Evolutionary conservation across 176 grass and related monocot genomes (phyloP), one percentile per base, ranked within the genome.

Genomic region (Phoenix roebelenii): DNA sequence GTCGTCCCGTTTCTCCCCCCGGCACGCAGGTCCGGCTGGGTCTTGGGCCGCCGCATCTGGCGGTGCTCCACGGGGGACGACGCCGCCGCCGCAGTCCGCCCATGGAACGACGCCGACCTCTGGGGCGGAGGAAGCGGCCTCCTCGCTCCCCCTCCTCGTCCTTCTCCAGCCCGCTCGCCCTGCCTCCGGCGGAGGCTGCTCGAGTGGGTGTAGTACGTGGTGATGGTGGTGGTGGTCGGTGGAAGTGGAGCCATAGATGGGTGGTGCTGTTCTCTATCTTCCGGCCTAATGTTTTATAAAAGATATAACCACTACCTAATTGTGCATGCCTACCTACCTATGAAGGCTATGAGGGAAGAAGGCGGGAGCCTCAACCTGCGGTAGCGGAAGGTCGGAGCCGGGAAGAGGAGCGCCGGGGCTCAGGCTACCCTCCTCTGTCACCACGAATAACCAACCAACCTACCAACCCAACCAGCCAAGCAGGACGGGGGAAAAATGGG

Each of bases 21-120:
- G 55, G 66, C 23, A 59, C 88, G 83, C 64, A 67, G 52, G 7
- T 67, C 52, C 5, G 65, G 51, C 52, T 67, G 65, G 25, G 65
- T 67, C 23, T 55, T 55, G 52, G 65, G 65, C 17, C 51, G 65
- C 51, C 25, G 25, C 24, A 67, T 67, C 51, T 20, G 51, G 25
- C 25, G 65, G 25, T 67, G 65, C 25, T 67, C 25, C 65, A 9
- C 16, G 7, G 65, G 15, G 12, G 20, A 16, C 3, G 4, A 4
- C 29, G 5, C 29, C 5, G 65, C 51, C 15, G 15, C 2, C 19
- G 61, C 6, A 12, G 51, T 20, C 17, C 51, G 17, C 3, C 52
- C 51, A 51, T 67, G 65, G 25, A 67, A 55, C 9, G 65, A 67
- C 3, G 52, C 65, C 5, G 63, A 29, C 22, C 64, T 24, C 64